Base-by-base conservation (phyloP, 768 basidiomycete genomes). In the Suillus ampliporus region DNA sequence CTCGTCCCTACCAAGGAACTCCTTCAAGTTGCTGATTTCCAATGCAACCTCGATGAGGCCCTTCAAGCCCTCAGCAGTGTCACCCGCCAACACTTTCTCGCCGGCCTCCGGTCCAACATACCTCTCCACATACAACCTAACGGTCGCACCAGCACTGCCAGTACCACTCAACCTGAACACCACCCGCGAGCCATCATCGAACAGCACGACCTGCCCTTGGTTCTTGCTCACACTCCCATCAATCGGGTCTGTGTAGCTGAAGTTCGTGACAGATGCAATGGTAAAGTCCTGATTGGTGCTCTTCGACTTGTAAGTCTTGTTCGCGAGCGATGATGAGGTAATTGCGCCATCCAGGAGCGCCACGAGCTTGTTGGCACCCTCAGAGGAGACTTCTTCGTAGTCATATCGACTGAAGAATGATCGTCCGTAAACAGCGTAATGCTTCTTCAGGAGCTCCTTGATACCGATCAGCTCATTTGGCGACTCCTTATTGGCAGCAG, bases 321-420 rank as follows among this genome's bases (percentile, higher is more conserved):
- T 84, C 71, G 85, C 82, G 70, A 98, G 89, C 53, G 87, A 88
- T 1, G 84, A 80, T 7, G 84, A 80, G 63, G 84, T 79, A 76
- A 97, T 87, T 41, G 87, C 85, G 11, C 82, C 77, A 74, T 95
- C 87, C 72, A 99, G 79, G 71, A 88, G 82, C 38, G 83, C 84
- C 71, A 99, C 94, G 66, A 99, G 82, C 64, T 88, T 87, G 70
- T 92, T 86, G 50, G 97, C 97, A 37, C 92, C 94, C 41, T 91
- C 92, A 0, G 95, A 94, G 2, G 93, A 84, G 51, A 97, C 94
- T 75, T 99, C 97, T 75, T 99, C 97, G 80, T 99, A 99, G 79
- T 99, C 97, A 78, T 99, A 99, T 65, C 96, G 91, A 69, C 92
- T 96, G 85, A 99, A 99, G 88, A 97, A 99, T 53, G 90, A 95